A percentile compares a stretch with the other conserved stretches of the same genome.
These are phyloP conservation scores for Stevia rebaudiana DNA, from an alignment of 140 eudicot genomes.

Conservation along the genomic window DNA sequence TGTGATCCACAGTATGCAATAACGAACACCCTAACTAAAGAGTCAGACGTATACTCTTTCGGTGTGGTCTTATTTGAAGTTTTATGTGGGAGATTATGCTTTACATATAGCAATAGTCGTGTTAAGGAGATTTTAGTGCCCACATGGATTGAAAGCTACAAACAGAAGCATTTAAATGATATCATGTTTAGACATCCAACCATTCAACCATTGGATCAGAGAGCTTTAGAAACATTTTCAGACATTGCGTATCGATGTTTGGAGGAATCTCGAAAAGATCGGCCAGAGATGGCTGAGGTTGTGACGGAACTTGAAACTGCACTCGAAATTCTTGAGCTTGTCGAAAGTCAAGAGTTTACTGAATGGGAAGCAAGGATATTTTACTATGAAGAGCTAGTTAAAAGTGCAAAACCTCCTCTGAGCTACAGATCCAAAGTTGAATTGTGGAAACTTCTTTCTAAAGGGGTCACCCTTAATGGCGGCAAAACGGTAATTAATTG, in stretches of 20 bases:
- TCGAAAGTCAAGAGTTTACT: not conserved
- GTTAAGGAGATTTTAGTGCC: not conserved
- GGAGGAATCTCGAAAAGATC: slow-evolving; percentile 2
- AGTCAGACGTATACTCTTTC: slow-evolving; percentile 19
- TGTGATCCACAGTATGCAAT: slow-evolving; percentile 5
- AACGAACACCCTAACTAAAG: slow-evolving; percentile 10
- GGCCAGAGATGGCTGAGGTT: slow-evolving; percentile 15
- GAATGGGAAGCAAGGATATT: not conserved
- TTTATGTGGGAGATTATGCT: slow-evolving; percentile 18
- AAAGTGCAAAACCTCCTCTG: not conserved
- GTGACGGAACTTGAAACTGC: slow-evolving; percentile 25
- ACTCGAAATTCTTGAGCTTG: not conserved
- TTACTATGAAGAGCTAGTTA: not conserved
- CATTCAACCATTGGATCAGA: not conserved
- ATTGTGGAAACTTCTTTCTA: not conserved
- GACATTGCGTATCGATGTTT: slow-evolving; percentile 20
- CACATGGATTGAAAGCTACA: not conserved
- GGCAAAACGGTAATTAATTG: slow-evolving; percentile 13
- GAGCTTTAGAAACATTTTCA: slow-evolving; percentile 4
- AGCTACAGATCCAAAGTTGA: not conserved
- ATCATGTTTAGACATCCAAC: not conserved
- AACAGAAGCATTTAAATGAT: not conserved
- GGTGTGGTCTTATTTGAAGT: slow-evolving; percentile 23
- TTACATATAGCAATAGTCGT: not conserved
- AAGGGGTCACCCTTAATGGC: slow-evolving; percentile 9